These are phyloP conservation scores for Teunomyces tritomae DNA, from an alignment of 805 yeast genomes.

Conservation along the genomic window DNA sequence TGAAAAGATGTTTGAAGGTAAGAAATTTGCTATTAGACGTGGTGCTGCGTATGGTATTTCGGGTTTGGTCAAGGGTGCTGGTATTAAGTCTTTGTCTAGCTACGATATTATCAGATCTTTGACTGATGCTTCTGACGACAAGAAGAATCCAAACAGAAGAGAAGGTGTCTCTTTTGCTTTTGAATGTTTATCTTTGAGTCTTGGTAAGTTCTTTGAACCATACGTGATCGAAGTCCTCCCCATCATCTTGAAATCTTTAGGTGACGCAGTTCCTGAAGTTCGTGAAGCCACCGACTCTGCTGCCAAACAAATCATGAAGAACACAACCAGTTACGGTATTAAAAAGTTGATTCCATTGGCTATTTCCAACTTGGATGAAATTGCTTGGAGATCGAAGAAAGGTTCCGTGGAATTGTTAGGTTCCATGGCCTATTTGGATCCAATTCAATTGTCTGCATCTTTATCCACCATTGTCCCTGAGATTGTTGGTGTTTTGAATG, in stretches of 20 bases:
- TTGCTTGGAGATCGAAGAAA: conserved; percentile 94
- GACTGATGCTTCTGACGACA: conserved; percentile 84
- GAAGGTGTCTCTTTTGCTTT: conserved; percentile 88
- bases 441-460: conserved; percentile 87
- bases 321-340: conserved; percentile 90
- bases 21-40: conserved; percentile 55
- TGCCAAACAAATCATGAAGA: conserved; percentile 82
- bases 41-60: conserved; percentile 98
- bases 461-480: conserved; percentile 91
- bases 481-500: conserved; percentile 91
- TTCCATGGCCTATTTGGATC: conserved; percentile 96
- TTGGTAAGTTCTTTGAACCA: conserved; percentile 86
- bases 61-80: conserved; percentile 88
- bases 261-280: conserved; percentile 82
- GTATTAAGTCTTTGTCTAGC: conserved; percentile 72
- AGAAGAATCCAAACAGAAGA: conserved; percentile 66
- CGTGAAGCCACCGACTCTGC: conserved; percentile 87
- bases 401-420: conserved; percentile 96
- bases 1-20: conserved; percentile 55
- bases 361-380: conserved; percentile 77
- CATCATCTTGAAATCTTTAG: conserved; percentile 71
- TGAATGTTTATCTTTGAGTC: conserved; percentile 74
- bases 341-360: conserved; percentile 89
- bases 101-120: conserved; percentile 74
- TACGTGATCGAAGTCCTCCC: conserved; percentile 89